Evolutionary conservation across 768 basidiomycete genomes (phyloP).

Genomic region (Amanita exitialis): DNA sequence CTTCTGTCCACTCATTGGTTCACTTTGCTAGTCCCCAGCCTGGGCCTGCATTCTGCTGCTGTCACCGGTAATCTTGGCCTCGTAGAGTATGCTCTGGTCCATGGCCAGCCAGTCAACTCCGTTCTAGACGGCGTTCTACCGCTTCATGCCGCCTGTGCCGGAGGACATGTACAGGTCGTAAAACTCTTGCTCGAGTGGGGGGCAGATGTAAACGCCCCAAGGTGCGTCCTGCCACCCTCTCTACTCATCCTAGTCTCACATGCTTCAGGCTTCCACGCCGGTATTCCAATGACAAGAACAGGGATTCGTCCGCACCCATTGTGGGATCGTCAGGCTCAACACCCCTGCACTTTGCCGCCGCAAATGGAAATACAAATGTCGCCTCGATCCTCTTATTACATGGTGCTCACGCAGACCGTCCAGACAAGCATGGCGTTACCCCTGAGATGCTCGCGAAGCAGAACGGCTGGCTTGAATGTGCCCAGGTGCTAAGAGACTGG

Average conservation of each 20-base stretch:
- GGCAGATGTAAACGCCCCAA: slow-evolving; percentile 96
- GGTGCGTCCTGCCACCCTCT: slow-evolving; percentile 34
- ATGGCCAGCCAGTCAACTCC: slow-evolving; percentile 95
- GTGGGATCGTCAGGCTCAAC: slow-evolving; percentile 84
- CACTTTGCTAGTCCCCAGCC: slow-evolving; percentile 48
- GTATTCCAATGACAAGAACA: slow-evolving; percentile 60
- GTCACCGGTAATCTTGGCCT: slow-evolving; percentile 85
- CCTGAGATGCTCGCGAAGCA: slow-evolving; percentile 77
- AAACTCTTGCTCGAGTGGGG: slow-evolving; percentile 83
- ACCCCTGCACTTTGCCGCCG: slow-evolving; percentile 93
- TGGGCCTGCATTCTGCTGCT: slow-evolving; percentile 70
- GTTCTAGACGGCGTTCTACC: slow-evolving; percentile 96
- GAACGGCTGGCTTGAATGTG: slow-evolving; percentile 74
- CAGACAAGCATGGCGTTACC: slow-evolving; percentile 89
- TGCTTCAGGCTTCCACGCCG: slow-evolving; percentile 54
- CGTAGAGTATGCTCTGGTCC: slow-evolving; percentile 84
- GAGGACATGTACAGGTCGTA: slow-evolving; percentile 84
- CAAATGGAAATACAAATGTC: slow-evolving; percentile 80
- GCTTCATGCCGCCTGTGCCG: slow-evolving; percentile 88
- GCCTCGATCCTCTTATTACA: slow-evolving; percentile 73
- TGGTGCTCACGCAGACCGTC: slow-evolving; percentile 71
- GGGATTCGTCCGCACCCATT: slow-evolving; percentile 59
- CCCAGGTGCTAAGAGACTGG: slow-evolving; percentile 63
- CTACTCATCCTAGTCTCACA: slow-evolving; percentile 8
- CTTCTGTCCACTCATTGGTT: slow-evolving; percentile 4